Conservation (phyloP, 169 alveolate species). For the Plasmodium coatneyi region DNA sequence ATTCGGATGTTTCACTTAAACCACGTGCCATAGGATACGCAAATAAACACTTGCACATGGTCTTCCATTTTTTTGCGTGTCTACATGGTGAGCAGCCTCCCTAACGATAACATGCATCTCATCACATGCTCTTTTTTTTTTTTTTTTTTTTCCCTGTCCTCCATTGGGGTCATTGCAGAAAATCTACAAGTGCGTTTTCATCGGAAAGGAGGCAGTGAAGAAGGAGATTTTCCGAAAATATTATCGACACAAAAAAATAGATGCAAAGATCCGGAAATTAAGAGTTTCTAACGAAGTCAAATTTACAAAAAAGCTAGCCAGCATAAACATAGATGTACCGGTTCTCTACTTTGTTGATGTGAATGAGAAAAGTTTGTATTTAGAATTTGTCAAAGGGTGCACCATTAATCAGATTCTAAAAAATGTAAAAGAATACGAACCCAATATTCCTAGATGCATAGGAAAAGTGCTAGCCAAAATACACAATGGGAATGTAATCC, state of each 20-base stretch:
- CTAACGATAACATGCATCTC: background rate
- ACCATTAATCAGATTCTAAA: constrained; percentile 68
- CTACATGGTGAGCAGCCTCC: background rate
- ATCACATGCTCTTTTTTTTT: background rate
- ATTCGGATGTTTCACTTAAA: background rate
- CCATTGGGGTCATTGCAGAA: background rate
- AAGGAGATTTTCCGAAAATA: constrained; percentile 76
- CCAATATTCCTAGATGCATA: constrained; percentile 23
- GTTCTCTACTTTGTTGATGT: constrained; percentile 80
- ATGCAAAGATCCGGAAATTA: constrained; percentile 73
- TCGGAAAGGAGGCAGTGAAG: constrained; percentile 79
- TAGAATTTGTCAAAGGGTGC: constrained; percentile 80
- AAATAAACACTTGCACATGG: background rate
- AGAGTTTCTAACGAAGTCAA: constrained; percentile 80
- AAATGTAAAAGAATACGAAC: constrained; percentile 40
- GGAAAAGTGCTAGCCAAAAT: constrained; percentile 81
- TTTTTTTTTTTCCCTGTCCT: background rate
- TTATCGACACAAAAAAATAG: constrained; percentile 81
- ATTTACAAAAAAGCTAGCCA: constrained; percentile 74
- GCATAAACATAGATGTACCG: constrained; percentile 81
- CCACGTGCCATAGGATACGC: background rate
- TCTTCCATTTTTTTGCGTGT: background rate
- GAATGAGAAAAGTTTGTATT: constrained; percentile 75
- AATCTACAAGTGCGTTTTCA: constrained; percentile 45
- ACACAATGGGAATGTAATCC: constrained; percentile 84